Conservation (phyloP, 352 stramenopile species). For the Pythium vanterpoolii region DNA sequence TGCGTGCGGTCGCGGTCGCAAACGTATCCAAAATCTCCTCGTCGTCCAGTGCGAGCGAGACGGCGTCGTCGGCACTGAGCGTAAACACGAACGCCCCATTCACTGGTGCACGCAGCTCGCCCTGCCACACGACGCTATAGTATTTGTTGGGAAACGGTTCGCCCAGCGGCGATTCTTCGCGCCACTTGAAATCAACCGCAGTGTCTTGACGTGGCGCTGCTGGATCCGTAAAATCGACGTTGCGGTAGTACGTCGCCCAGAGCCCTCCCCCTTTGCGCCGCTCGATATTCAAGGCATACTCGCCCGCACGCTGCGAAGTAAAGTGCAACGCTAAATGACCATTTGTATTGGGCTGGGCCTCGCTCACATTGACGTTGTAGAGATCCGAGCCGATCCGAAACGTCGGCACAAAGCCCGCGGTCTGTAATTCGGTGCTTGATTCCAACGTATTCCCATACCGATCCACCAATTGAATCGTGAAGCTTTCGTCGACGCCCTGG, state of each 20-base stretch:
- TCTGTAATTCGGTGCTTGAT: slow-evolving; percentile 57
- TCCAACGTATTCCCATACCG: slow-evolving; percentile 91
- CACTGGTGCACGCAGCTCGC: slow-evolving; percentile 42
- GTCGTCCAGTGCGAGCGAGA: slow-evolving; percentile 71
- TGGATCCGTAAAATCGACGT: slow-evolving; percentile 82
- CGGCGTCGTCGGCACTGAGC: slow-evolving; percentile 76
- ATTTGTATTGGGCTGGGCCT: slow-evolving; percentile 79
- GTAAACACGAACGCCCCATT: slow-evolving; percentile 80
- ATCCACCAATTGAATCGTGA: slow-evolving; percentile 89
- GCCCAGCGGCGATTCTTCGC: slow-evolving; percentile 48
- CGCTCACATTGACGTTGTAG: slow-evolving; percentile 38
- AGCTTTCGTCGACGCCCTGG: slow-evolving; percentile 68
- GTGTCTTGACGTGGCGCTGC: slow-evolving; percentile 62
- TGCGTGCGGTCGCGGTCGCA: slow-evolving; percentile 13
- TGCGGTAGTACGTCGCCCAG: slow-evolving; percentile 88
- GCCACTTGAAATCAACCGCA: slow-evolving; percentile 87
- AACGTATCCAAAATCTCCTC: slow-evolving; percentile 61
- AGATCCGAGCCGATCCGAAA: slow-evolving; percentile 37
- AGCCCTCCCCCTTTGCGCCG: slow-evolving; percentile 85
- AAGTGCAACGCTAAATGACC: slow-evolving; percentile 85
- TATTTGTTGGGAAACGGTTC: slow-evolving; percentile 73
- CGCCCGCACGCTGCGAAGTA: slow-evolving; percentile 68
- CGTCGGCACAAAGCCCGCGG: slow-evolving; percentile 48
- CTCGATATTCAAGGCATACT: slow-evolving; percentile 76
- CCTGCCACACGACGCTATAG: slow-evolving; percentile 70